Evolutionary conservation across 2,329 filamentous ascomycete species (phyloP).

Genomic region (Sordariomycetes sp.): DNA sequence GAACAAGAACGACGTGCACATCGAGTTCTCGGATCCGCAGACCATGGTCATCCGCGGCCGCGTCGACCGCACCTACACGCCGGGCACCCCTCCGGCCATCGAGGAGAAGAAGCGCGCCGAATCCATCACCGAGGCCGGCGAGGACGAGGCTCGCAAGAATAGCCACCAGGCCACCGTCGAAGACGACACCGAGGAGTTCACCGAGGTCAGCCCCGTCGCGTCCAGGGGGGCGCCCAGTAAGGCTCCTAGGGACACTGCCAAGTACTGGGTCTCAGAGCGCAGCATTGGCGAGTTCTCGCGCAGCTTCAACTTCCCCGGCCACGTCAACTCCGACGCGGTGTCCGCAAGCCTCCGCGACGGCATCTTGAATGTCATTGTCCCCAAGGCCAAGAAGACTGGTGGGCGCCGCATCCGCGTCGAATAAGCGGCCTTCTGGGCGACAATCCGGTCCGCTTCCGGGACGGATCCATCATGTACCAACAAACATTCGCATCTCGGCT

Average conservation of each 20-base stretch:
- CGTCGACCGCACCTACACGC: conserved; percentile 49
- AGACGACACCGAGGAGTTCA: conserved; percentile 32
- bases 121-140: conserved; percentile 24
- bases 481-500: background rate
- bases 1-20: conserved; percentile 57
- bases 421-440: conserved; percentile 18
- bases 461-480: background rate
- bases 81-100: conserved; percentile 28
- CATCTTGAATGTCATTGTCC: conserved; percentile 48
- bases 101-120: background rate
- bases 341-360: conserved; percentile 51
- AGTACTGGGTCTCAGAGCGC: conserved; percentile 62
- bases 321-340: conserved; percentile 49
- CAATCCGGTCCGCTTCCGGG: background rate
- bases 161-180: conserved; percentile 51
- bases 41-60: conserved; percentile 59
- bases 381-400: conserved; percentile 51
- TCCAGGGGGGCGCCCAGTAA: conserved; percentile 8
- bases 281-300: conserved; percentile 54
- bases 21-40: conserved; percentile 68
- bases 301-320: conserved; percentile 53
- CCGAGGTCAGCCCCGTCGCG: background rate
- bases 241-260: conserved; percentile 26
- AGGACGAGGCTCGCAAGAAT: conserved; percentile 17
- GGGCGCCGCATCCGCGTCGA: conserved; percentile 39